These are phyloP conservation scores for Sugiyamaella boreocaroliniensis DNA, from an alignment of 805 yeast genomes.

Conservation along the genomic window DNA sequence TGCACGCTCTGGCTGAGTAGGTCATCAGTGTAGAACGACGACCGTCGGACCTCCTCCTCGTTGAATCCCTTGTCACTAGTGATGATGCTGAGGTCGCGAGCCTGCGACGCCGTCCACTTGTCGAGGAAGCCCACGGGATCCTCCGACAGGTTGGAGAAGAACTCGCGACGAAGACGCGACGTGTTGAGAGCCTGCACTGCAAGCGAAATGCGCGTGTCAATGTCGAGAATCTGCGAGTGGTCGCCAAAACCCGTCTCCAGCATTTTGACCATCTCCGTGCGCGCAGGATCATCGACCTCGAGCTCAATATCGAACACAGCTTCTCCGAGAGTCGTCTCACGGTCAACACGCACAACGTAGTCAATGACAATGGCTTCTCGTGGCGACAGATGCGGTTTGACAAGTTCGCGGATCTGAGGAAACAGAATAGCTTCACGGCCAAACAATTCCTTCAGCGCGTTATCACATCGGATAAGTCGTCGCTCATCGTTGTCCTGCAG, in stretches of 20 bases:
- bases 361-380: constrained; percentile 72
- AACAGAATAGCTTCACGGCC: constrained; percentile 50
- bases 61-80: constrained; percentile 85
- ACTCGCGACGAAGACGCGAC: constrained; percentile 61
- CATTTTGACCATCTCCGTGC: constrained; percentile 32
- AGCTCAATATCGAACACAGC: constrained; percentile 70
- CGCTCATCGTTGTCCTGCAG: constrained; percentile 53
- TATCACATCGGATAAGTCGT: constrained; percentile 47
- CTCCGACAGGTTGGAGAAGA: constrained; percentile 64
- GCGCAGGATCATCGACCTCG: constrained; percentile 37
- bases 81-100: constrained; percentile 76
- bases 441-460: constrained; percentile 39
- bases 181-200: constrained; percentile 47
- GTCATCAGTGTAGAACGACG: constrained; percentile 76
- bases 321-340: constrained; percentile 70
- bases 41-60: constrained; percentile 81
- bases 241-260: constrained; percentile 35
- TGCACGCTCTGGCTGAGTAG: constrained; percentile 73
- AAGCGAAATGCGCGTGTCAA: constrained; percentile 40
- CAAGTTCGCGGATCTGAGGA: constrained; percentile 62
- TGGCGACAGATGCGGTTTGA: constrained; percentile 64
- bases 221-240: constrained; percentile 37
- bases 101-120: constrained; percentile 70
- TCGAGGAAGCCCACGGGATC: constrained; percentile 73
- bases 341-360: constrained; percentile 69